Conservation (phyloP, 805 yeast genomes). For the Scheffersomyces lignosus region DNA sequence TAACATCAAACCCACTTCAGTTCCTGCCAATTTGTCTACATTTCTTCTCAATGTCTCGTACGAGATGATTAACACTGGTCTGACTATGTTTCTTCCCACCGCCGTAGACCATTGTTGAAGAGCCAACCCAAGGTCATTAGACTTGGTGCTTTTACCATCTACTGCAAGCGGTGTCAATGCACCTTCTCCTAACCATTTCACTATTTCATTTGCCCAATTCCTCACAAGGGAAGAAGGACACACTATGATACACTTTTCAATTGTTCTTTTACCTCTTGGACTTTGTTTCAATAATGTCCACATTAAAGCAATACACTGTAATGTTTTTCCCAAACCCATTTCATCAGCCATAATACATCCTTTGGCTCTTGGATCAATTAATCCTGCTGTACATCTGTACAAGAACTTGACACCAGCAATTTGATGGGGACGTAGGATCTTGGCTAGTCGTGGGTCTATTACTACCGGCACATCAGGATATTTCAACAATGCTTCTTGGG, state of each 20-base stretch:
- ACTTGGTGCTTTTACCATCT: conserved; percentile 84
- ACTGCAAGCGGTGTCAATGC: conserved; percentile 83
- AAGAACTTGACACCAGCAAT: conserved; percentile 92
- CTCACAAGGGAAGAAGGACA: conserved; percentile 93
- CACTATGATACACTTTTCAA: conserved; percentile 86
- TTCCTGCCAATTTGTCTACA: conserved; percentile 67
- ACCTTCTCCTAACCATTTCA: conserved; percentile 95
- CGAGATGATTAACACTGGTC: conserved; percentile 91
- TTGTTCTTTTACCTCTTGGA: conserved; percentile 80
- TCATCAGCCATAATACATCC: conserved; percentile 99
- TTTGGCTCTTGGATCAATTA: conserved; percentile 76
- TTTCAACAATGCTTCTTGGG: conserved; percentile 48
- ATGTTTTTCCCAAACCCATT: conserved; percentile 92
- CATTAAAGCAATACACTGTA: conserved; percentile 85
- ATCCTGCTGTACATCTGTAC: conserved; percentile 87
- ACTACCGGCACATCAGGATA: conserved; percentile 93
- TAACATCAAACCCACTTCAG: conserved; percentile 81
- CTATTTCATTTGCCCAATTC: conserved; percentile 96
- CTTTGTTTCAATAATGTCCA: conserved; percentile 91
- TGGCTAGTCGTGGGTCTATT: conserved; percentile 83
- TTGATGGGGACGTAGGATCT: conserved; percentile 91
- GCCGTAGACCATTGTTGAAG: conserved; percentile 86
- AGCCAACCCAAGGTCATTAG: conserved; percentile 65
- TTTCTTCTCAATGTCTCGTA: conserved; percentile 91
- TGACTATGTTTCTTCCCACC: conserved; percentile 79